A percentile compares a stretch with the other conserved stretches of the same genome.
phyloP scores from a whole-genome alignment of 1,284 basidiomycete species.

The Fistulinella cinereoalba region DNA sequence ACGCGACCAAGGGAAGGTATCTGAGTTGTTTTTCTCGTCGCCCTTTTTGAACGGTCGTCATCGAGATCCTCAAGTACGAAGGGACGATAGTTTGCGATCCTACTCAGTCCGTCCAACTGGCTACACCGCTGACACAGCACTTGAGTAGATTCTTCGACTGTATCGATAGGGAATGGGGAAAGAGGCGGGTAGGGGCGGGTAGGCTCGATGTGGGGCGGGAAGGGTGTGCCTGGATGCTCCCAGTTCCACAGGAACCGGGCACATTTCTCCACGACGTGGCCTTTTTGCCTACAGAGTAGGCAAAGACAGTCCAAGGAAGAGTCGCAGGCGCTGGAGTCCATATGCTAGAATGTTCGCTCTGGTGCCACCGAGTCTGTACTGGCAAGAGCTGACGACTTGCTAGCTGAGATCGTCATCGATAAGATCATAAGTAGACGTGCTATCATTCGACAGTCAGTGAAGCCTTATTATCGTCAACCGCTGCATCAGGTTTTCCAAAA shows the following conservation, averaged over 20 bases:
- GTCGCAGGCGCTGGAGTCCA: neutral
- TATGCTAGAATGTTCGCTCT: neutral
- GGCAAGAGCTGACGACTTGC: neutral
- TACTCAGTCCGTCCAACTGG: neutral
- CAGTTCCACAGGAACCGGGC: neutral
- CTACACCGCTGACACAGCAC: constrained; percentile 6
- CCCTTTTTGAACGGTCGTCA: neutral
- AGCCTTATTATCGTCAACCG: too few relatives aligned
- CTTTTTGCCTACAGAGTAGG: constrained; percentile 6
- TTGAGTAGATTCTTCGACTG: neutral
- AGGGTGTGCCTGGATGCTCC: neutral
- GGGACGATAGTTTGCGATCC: constrained; percentile 1
- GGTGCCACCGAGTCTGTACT: neutral
- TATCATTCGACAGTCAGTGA: too few relatives aligned
- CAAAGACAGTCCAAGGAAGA: constrained; percentile 3
- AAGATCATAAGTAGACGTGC: too few relatives aligned
- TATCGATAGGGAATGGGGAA: neutral
- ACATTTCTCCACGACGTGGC: constrained; percentile 8
- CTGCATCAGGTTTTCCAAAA: too few relatives aligned
- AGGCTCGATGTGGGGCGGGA: neutral
- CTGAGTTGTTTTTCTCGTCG: constrained; percentile 1
- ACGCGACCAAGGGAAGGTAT: constrained; percentile 11
- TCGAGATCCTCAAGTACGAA: constrained; percentile 2
- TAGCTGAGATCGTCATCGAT: too few relatives aligned
- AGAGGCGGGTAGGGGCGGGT: neutral